phyloP scores from a whole-genome alignment of 2,329 filamentous ascomycete genomes.

The Colletotrichum sp. region DNA sequence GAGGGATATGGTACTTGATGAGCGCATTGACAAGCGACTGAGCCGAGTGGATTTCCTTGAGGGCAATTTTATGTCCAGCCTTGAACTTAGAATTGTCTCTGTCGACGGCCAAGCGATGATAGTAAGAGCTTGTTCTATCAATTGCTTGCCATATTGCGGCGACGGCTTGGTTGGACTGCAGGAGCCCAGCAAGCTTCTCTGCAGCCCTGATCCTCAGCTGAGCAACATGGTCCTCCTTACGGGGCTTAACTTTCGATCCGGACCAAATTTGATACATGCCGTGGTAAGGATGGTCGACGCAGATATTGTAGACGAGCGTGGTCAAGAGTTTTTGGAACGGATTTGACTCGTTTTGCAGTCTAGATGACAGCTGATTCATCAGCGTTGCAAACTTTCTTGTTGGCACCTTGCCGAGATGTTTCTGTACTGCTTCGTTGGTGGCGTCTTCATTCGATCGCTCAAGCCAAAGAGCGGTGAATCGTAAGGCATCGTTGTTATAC shows the following conservation, averaged over 20 bases:
- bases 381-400: constrained; percentile 90
- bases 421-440: constrained; percentile 78
- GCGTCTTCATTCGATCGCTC: constrained; percentile 78
- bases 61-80: constrained; percentile 64
- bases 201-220: constrained; percentile 77
- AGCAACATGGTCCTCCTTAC: constrained; percentile 75
- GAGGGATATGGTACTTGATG: constrained; percentile 73
- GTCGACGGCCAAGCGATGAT: constrained; percentile 68
- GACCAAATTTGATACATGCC: constrained; percentile 98
- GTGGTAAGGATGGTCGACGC: constrained; percentile 91
- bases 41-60: constrained; percentile 69
- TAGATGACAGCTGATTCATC: constrained; percentile 97
- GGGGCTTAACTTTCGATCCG: constrained; percentile 70
- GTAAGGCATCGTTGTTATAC: constrained; percentile 86
- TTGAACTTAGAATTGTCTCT: constrained; percentile 69
- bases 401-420: constrained; percentile 74
- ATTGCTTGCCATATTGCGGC: constrained; percentile 71
- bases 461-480: constrained; percentile 94
- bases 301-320: constrained; percentile 80
- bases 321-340: constrained; percentile 80
- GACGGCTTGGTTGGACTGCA: constrained; percentile 58
- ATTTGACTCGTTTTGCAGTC: constrained; percentile 72
- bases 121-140: constrained; percentile 73
- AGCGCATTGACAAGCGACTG: constrained; percentile 67
- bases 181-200: constrained; percentile 64